Evolutionary conservation across 2,329 filamentous ascomycete genomes (phyloP).

Genomic region (Tolypocladium album): DNA sequence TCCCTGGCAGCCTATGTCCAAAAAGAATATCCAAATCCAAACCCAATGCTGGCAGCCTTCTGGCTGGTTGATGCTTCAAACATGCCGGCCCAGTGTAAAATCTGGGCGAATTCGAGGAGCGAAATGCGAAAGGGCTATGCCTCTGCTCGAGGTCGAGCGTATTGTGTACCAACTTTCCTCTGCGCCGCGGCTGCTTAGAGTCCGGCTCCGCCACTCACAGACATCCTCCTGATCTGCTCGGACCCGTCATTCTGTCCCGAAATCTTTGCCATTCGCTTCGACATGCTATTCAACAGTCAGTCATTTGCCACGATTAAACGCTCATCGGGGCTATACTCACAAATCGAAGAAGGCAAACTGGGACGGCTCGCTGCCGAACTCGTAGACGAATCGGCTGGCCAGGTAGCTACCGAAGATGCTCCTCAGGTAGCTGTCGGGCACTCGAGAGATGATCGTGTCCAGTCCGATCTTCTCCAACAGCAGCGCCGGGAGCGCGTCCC

Average conservation of each 20-base stretch:
- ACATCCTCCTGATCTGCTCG: conserved; percentile 16
- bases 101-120: not conserved
- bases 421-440: conserved; percentile 84
- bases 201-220: conserved; percentile 7
- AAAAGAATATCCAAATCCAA: not conserved
- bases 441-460: conserved; percentile 73
- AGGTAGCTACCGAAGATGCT: conserved; percentile 95
- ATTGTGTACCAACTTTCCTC: not conserved
- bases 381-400: conserved; percentile 90
- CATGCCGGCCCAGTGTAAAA: not conserved
- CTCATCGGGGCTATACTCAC: conserved; percentile 41
- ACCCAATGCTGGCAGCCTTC: not conserved
- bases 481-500: conserved; percentile 75
- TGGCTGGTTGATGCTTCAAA: not conserved
- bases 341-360: conserved; percentile 99
- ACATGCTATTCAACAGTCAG: conserved; percentile 39
- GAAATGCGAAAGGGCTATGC: too few relatives aligned
- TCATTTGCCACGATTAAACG: not conserved
- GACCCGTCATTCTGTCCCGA: conserved; percentile 11
- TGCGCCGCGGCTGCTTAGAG: not conserved
- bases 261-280: conserved; percentile 48
- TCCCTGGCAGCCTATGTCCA: not conserved
- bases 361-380: conserved; percentile 83
- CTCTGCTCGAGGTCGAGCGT: too few relatives aligned
- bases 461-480: conserved; percentile 84